phyloP scores from a whole-genome alignment of 495 filamentous ascomycete genomes.

The Aspergillus funiculosus region DNA sequence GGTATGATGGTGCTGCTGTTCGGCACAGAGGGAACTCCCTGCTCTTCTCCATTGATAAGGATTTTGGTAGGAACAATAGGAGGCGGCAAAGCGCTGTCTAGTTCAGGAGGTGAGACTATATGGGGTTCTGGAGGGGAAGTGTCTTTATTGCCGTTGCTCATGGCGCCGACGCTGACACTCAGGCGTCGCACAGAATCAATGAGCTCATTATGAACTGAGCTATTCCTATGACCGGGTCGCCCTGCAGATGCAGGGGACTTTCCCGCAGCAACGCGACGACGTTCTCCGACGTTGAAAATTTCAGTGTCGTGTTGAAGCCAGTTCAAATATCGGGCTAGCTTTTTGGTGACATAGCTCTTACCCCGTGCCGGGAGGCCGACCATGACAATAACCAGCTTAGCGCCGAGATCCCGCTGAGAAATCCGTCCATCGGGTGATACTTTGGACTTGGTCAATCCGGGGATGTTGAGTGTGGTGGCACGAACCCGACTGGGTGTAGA shows the following conservation, averaged over 20 bases:
- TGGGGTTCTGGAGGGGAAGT: constrained; percentile 24
- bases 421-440: constrained; percentile 94
- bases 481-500: constrained; percentile 55
- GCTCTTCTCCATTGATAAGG: constrained; percentile 43
- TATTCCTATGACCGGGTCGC: constrained; percentile 21
- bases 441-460: constrained; percentile 83
- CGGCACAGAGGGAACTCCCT: constrained; percentile 22
- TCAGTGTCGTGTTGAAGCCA: constrained; percentile 93
- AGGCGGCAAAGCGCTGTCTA: constrained; percentile 28
- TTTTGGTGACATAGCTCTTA: constrained; percentile 98
- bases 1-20: constrained; percentile 31
- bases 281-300: constrained; percentile 96
- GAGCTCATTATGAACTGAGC: constrained; percentile 36
- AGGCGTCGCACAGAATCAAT: constrained; percentile 40
- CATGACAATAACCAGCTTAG: constrained; percentile 97
- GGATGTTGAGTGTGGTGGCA: constrained; percentile 80
- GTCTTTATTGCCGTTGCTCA: constrained; percentile 21
- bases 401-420: constrained; percentile 82
- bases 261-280: constrained; percentile 73
- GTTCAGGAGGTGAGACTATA: constrained; percentile 19
- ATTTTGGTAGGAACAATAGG: constrained; percentile 44
- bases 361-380: constrained; percentile 91
- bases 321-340: constrained; percentile 87
- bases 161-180: constrained; percentile 38
- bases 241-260: constrained; percentile 37